phyloP scores from a whole-genome alignment of 345 rosid genomes.

The Gossypioides kirkii region DNA sequence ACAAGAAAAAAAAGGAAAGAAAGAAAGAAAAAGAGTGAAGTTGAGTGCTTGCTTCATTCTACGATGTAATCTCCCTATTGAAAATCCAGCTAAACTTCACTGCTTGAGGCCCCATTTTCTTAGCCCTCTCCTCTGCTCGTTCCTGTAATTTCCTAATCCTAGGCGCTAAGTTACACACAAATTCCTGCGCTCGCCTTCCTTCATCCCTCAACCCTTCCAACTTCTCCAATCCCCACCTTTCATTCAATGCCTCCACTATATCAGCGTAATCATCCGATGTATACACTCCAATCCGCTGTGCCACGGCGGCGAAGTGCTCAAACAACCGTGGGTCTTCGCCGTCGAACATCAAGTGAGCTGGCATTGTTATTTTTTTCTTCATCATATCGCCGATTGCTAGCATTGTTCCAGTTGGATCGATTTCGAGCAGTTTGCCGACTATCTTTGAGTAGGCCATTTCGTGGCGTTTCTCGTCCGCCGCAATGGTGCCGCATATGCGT shows the following conservation, averaged over 20 bases:
- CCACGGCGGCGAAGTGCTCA: slow-evolving; percentile 56
- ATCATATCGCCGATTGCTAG: slow-evolving; percentile 52
- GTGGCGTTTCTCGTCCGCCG: slow-evolving; percentile 72
- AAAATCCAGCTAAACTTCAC: slow-evolving; percentile 69
- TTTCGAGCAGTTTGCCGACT: slow-evolving; percentile 56
- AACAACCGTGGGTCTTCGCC: slow-evolving; percentile 52
- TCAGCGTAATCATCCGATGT: slow-evolving; percentile 67
- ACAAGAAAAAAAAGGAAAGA: no score
- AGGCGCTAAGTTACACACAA: slow-evolving; percentile 47
- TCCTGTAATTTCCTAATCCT: slow-evolving; percentile 60
- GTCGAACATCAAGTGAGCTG: slow-evolving; percentile 65
- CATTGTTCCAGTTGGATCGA: slow-evolving; percentile 50
- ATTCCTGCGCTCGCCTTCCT: slow-evolving; percentile 58
- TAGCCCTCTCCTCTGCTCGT: slow-evolving; percentile 51
- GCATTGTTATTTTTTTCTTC: slow-evolving; percentile 66
- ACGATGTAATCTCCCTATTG: slow-evolving; percentile 34
- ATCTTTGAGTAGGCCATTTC: slow-evolving; percentile 52
- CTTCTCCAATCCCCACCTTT: slow-evolving; percentile 62
- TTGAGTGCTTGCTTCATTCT: neutral
- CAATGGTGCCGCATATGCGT: slow-evolving; percentile 65
- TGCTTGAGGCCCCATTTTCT: slow-evolving; percentile 31
- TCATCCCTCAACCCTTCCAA: slow-evolving; percentile 51
- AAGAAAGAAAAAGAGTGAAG: no score
- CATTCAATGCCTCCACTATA: slow-evolving; percentile 53
- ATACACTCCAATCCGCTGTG: slow-evolving; percentile 63